Evolutionary conservation across 2,329 filamentous ascomycete species (phyloP).

Genomic region (Moelleriella libera): DNA sequence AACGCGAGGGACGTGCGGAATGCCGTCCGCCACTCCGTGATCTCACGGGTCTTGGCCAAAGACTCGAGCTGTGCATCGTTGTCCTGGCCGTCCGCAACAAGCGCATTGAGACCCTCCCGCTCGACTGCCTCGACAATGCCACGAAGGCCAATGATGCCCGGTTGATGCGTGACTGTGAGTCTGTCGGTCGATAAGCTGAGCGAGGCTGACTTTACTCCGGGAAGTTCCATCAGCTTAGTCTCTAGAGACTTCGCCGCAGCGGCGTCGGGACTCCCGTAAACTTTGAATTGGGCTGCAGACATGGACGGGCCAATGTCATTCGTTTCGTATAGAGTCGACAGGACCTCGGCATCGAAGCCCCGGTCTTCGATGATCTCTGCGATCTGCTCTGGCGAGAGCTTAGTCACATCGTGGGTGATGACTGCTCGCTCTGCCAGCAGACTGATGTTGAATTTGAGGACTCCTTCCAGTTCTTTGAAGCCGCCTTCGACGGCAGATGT

Average conservation of each 20-base stretch:
- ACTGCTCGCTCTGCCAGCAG: constrained; percentile 85
- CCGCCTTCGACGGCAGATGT: constrained; percentile 81
- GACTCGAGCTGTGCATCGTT: constrained; percentile 96
- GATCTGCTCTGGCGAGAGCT: constrained; percentile 61
- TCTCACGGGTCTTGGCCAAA: constrained; percentile 89
- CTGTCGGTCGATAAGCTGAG: constrained; percentile 62
- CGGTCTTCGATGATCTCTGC: constrained; percentile 74
- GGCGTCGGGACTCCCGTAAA: constrained; percentile 69
- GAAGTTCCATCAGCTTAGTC: constrained; percentile 44
- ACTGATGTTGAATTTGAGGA: constrained; percentile 88
- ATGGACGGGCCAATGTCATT: constrained; percentile 38
- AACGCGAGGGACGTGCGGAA: constrained; percentile 69
- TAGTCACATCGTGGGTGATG: constrained; percentile 63
- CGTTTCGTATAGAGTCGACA: constrained; percentile 57
- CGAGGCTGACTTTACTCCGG: constrained; percentile 61
- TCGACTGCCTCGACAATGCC: constrained; percentile 74
- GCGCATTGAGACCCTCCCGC: constrained; percentile 69
- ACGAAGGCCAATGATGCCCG: constrained; percentile 62
- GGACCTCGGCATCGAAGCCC: constrained; percentile 73
- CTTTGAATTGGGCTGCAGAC: constrained; percentile 60
- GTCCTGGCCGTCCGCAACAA: constrained; percentile 83
- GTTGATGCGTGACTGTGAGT: constrained; percentile 59
- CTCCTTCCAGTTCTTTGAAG: constrained; percentile 62
- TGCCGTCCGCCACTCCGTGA: constrained; percentile 78
- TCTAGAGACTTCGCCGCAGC: constrained; percentile 60